Conservation (phyloP, 768 basidiomycete species). For the Agrocybe pediades region DNA sequence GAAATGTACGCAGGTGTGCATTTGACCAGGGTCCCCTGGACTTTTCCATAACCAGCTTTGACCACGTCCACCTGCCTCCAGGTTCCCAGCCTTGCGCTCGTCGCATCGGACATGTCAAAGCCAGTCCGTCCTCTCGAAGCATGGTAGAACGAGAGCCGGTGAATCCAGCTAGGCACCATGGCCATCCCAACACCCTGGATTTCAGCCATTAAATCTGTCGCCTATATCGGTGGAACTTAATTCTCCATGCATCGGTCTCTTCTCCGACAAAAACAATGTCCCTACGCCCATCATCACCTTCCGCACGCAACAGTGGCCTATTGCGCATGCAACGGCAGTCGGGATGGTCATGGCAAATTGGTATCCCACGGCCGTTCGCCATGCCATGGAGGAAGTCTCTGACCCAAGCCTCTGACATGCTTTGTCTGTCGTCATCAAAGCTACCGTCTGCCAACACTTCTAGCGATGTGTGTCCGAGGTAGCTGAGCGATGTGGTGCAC, state of each 20-base stretch:
- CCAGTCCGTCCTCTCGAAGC: slow-evolving; percentile 45
- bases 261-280: slow-evolving; percentile 40
- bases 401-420: slow-evolving; percentile 54
- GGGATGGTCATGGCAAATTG: slow-evolving; percentile 53
- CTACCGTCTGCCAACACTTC: no score
- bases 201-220: slow-evolving; percentile 50
- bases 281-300: slow-evolving; percentile 60
- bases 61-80: slow-evolving; percentile 51
- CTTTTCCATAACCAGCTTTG: slow-evolving; percentile 57
- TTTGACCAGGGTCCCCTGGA: slow-evolving; percentile 54
- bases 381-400: slow-evolving; percentile 36
- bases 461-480: slow-evolving; percentile 51
- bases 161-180: slow-evolving; percentile 56
- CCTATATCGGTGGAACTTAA: slow-evolving; percentile 59
- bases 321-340: slow-evolving; percentile 55
- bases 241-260: slow-evolving; percentile 57
- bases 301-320: slow-evolving; percentile 64
- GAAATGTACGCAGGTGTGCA: slow-evolving; percentile 56
- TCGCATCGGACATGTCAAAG: slow-evolving; percentile 41
- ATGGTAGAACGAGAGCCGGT: slow-evolving; percentile 59
- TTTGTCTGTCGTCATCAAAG: no score
- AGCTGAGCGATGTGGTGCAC: slow-evolving; percentile 67
- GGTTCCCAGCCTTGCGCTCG: slow-evolving; percentile 54
- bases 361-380: slow-evolving; percentile 38
- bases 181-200: slow-evolving; percentile 51